Conservation (phyloP, 2,329 filamentous ascomycete species). For the Didymella sp. region DNA sequence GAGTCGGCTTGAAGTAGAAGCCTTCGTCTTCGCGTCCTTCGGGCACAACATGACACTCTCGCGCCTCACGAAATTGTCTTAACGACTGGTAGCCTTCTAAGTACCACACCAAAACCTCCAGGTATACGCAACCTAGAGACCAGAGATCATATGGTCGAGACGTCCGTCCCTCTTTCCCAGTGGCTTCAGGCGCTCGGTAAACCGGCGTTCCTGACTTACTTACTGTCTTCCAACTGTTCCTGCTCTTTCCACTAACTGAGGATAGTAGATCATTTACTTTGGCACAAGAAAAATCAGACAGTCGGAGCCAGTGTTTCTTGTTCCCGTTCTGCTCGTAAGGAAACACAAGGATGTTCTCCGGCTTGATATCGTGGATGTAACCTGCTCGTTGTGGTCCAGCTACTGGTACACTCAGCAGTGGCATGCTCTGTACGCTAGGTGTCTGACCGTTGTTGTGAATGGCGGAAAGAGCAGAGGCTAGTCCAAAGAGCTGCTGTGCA, state of each 20-base stretch:
- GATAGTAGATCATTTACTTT: slow-evolving; percentile 1
- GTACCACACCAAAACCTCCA: slow-evolving; percentile 8
- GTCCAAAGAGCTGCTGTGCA: not conserved
- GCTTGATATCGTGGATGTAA: slow-evolving; percentile 13
- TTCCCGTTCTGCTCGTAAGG: not conserved
- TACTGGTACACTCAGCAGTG: not conserved
- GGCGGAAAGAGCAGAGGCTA: not conserved
- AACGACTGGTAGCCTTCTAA: slow-evolving; percentile 1
- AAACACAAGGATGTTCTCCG: slow-evolving; percentile 8
- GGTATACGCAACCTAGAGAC: slow-evolving; percentile 6
- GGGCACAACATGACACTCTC: not conserved
- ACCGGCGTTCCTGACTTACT: slow-evolving; percentile 1
- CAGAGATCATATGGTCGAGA: slow-evolving; percentile 10
- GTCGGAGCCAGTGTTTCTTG: slow-evolving; percentile 13
- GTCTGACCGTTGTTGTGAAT: slow-evolving; percentile 2
- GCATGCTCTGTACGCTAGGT: fast-evolving
- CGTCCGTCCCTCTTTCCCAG: not conserved
- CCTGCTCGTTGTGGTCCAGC: not conserved
- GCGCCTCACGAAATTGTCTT: not conserved
- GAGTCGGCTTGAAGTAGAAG: not conserved
- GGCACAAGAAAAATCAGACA: slow-evolving; percentile 21
- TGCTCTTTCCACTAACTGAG: not conserved
- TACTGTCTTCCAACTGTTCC: not conserved
- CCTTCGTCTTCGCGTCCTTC: not conserved
- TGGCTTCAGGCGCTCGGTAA: slow-evolving; percentile 9